Base-by-base conservation (phyloP, 805 yeast species). In the Alloascoidea hylecoeti region DNA sequence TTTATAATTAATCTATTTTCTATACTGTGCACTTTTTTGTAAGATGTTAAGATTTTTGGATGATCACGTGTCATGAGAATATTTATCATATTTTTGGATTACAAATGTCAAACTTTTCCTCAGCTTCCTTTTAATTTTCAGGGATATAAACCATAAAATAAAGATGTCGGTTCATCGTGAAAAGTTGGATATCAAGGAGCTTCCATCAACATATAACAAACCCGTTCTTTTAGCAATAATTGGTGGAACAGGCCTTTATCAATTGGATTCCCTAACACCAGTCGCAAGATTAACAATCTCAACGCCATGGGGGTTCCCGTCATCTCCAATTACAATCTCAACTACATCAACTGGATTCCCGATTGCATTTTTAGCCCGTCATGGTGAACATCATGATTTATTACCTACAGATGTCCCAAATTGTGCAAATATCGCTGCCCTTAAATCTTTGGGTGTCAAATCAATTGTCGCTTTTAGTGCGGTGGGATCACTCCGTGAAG, bases 231-330 rank as follows among this genome's bases (percentile, higher is more conserved):
- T 92, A 34, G 97, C 95, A 27, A 74, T 92, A 47, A 92, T 92
- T 55, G 98, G 98, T 33, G 98, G 98, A 33, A 92, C 98, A 3
- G 99, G 99, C n/a, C 70, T 92, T 18, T 92, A 92, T 64, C 81
- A 83, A 41, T 66, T 92, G 41, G 83, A 79, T 33, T 75, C 83
- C 41, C 66, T 92, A 40, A 70, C 77, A 36, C 94, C 95, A 3
- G 94, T 89, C 35, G 95, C 96, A 13, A 66, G 78, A 47, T 61
- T 92, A 33, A 74, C 84, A 13, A 60, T 86, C 41, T 70, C 80
- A 15, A 92, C 99, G 3, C 99, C 99, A 16, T 92, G 97, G 97
- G 99, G 98, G 6, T 71, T 69, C 47, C 96, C 99, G 16, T 86
- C 96, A 3, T 79, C 94, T 12, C 88, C 96, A 32, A 82, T 92